Percentiles rank a stretch among this genome's conserved stretches.
Conservation (phyloP, 805 yeast species). For the Kazachstania kunashirensis region DNA sequence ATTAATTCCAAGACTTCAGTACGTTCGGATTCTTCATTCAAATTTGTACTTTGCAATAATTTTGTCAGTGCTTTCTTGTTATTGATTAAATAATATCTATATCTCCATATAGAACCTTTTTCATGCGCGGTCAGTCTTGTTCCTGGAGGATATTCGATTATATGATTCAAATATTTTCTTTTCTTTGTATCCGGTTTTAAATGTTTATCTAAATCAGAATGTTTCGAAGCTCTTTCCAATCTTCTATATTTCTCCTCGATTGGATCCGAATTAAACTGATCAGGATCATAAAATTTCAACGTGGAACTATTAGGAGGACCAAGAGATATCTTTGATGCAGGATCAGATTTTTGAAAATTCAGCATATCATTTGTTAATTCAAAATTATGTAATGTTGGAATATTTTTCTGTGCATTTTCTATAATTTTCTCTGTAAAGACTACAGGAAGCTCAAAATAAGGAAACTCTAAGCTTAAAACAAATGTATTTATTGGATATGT, state of each 20-base stretch:
- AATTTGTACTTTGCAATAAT: slow-evolving; percentile 75
- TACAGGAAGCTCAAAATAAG: slow-evolving; percentile 61
- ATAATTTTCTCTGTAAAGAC: slow-evolving; percentile 54
- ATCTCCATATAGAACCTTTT: slow-evolving; percentile 83
- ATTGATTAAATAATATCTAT: slow-evolving; percentile 68
- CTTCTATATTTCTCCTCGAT: slow-evolving; percentile 81
- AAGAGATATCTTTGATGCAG: slow-evolving; percentile 23
- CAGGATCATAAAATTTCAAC: slow-evolving; percentile 54
- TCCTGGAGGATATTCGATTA: slow-evolving; percentile 73
- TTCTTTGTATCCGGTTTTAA: slow-evolving; percentile 79
- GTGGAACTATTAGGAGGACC: slow-evolving; percentile 27
- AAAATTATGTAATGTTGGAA: slow-evolving; percentile 34
- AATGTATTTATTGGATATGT: slow-evolving; percentile 24
- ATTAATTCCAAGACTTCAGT: slow-evolving; percentile 67
- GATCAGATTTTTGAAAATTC: slow-evolving; percentile 20
- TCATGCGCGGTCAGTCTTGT: slow-evolving; percentile 73
- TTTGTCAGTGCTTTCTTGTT: slow-evolving; percentile 65
- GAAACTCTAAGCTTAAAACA: slow-evolving; percentile 43
- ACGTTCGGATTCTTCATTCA: slow-evolving; percentile 78
- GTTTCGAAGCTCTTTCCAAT: slow-evolving; percentile 73
- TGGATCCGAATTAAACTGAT: slow-evolving; percentile 61
- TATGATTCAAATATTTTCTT: slow-evolving; percentile 60
- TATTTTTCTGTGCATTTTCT: slow-evolving; percentile 20
- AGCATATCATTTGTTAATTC: slow-evolving; percentile 33
- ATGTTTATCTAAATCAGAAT: slow-evolving; percentile 69